Base-by-base conservation (phyloP, 257 asterid genomes). In the Cinchona pubescens region DNA sequence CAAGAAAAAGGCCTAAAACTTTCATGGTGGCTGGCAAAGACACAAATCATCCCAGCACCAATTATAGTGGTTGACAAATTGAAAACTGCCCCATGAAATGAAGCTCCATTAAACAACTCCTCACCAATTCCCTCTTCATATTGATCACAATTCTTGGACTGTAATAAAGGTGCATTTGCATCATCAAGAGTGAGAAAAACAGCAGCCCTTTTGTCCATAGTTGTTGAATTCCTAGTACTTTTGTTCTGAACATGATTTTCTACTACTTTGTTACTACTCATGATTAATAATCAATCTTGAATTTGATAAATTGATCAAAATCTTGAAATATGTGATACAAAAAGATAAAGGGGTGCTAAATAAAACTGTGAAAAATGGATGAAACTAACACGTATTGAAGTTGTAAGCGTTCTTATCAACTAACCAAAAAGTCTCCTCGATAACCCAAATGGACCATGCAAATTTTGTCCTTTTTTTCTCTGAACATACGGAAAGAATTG, bases 11-110 rank as follows among this genome's bases (percentile, higher is more conserved):
- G 73, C 95, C 95, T n/a, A 87, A 78, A n/a, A 87, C 88, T 35
- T 89, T 89, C 88, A 87, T 84, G 64, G 90, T 81, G 46, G 95
- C 90, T 3, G 94, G 95, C 71, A 89, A 79, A 0, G 95, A 85
- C 95, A 89, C n/a, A n/a, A n/a, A n/a, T 89, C 71, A 89, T 89
- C 6, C 95, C 92, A 40, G 92, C 95, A 32, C 95, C 95, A 42
- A 89, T 84, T 2, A 87, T 86, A 49, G 92, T 87, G 0, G 95
- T 89, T 4, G 90, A 89, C 75, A 89, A 59, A 77, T 89, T 89
- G 46, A 85, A 84, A 15, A 89, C 92, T 0, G 88, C 89, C 11
- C 92, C 92, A 21, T 74, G n/a, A 30, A 83, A 87, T 19, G 92
- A 89, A 75, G 92, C 88, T n/a, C 90, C 92, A 64, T 76, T 72